A percentile compares a stretch with the other conserved stretches of the same genome.
Conservation (phyloP, 129 eudicot species). For the Centrapalus pauciflorus region DNA sequence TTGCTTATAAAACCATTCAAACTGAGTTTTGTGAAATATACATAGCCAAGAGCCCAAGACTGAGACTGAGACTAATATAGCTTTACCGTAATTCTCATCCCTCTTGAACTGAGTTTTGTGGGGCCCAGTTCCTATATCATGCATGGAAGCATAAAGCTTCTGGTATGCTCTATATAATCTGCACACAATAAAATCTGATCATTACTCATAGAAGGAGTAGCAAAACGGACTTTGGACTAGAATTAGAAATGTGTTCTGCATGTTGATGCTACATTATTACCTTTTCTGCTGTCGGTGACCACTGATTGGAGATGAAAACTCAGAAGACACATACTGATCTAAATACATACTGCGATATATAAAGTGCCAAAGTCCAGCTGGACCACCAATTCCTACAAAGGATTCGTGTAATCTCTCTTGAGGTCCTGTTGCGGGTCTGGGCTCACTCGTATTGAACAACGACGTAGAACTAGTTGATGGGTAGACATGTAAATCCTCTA, state of each 20-base stretch:
- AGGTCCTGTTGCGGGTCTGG: constrained; percentile 33
- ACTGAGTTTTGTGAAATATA: no score
- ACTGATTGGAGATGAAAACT: constrained; percentile 81
- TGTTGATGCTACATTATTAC: constrained; percentile 21
- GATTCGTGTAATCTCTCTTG: constrained; percentile 39
- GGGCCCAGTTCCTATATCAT: constrained; percentile 71
- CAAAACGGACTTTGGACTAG: constrained; percentile 16
- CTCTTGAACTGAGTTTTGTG: constrained; percentile 96
- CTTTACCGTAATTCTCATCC: constrained; percentile 82
- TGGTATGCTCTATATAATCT: constrained; percentile 90
- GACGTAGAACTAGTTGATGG: constrained; percentile 55
- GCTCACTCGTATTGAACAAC: constrained; percentile 46
- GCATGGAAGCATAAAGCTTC: constrained; percentile 83
- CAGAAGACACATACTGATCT: constrained; percentile 93
- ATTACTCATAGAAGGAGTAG: neutral
- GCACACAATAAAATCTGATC: constrained; percentile 17
- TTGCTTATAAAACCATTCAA: no score
- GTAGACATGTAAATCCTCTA: constrained; percentile 69
- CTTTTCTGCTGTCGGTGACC: constrained; percentile 71
- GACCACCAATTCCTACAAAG: constrained; percentile 67
- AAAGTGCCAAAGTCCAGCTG: constrained; percentile 97
- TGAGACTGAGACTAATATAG: no score
- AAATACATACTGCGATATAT: constrained; percentile 76
- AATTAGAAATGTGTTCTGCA: neutral
- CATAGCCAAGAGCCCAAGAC: neutral